Evolutionary conservation across 768 basidiomycete genomes (phyloP).

Genomic region (Podaxis sp.): DNA sequence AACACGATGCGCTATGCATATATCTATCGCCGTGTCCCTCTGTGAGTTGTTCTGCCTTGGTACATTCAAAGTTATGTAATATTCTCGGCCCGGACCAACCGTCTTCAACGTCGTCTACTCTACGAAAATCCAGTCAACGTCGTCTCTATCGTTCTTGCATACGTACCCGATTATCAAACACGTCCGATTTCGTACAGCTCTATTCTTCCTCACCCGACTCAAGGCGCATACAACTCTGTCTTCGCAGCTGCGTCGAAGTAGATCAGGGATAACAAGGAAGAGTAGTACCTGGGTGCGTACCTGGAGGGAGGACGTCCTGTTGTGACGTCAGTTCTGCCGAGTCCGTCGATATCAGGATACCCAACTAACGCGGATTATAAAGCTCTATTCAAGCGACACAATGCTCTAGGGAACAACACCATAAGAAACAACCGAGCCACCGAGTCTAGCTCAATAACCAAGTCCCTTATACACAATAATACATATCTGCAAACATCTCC

Average conservation of each 20-base stretch:
- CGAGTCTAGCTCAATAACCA: not conserved
- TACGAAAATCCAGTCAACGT: not conserved
- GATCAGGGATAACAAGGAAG: conserved; percentile 16
- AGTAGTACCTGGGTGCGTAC: conserved; percentile 23
- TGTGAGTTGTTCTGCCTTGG: not conserved
- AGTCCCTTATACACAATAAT: too few relatives aligned
- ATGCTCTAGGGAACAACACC: not conserved
- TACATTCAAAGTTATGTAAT: not conserved
- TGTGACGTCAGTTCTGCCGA: conserved; percentile 13
- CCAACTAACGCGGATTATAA: not conserved
- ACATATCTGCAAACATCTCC: not conserved
- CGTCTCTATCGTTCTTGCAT: conserved; percentile 19
- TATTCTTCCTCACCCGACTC: conserved; percentile 16
- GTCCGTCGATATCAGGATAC: not conserved
- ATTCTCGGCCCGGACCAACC: not conserved
- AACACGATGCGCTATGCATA: not conserved
- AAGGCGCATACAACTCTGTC: conserved; percentile 23
- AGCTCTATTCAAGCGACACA: not conserved
- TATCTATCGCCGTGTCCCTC: not conserved
- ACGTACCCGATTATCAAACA: conserved; percentile 13
- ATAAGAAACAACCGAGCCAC: not conserved
- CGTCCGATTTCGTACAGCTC: conserved; percentile 16
- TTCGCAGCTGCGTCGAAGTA: conserved; percentile 26
- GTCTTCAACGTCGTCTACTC: not conserved
- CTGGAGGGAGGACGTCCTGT: conserved; percentile 17